phyloP scores from a whole-genome alignment of 805 yeast species.

The Metschnikowia chrysomelidarum region DNA sequence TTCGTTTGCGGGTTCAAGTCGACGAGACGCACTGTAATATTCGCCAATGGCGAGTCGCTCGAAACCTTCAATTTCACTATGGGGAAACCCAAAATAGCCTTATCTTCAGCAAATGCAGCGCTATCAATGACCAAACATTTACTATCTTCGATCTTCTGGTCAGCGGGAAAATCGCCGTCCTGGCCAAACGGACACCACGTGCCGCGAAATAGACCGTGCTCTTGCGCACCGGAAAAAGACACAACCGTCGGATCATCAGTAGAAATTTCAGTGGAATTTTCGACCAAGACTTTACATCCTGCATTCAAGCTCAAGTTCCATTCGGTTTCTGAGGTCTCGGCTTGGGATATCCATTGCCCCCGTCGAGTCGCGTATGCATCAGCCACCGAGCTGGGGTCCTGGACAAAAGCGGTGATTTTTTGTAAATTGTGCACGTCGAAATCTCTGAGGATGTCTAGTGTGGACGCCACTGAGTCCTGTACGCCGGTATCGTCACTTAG shows the following conservation, averaged over 20 bases:
- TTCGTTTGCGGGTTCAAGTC: conserved; percentile 38
- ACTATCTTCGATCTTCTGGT: conserved; percentile 9
- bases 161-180: conserved; percentile 9
- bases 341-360: conserved; percentile 4
- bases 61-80: conserved; percentile 27
- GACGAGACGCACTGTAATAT: conserved; percentile 37
- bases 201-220: conserved; percentile 8
- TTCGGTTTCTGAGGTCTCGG: background rate
- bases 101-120: conserved; percentile 21
- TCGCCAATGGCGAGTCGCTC: conserved; percentile 39
- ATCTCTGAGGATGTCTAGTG: background rate
- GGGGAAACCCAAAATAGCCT: conserved; percentile 40
- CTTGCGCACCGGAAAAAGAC: conserved; percentile 6
- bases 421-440: conserved; percentile 3
- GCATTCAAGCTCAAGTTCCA: background rate
- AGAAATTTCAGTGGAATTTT: background rate
- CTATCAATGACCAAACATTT: conserved; percentile 4
- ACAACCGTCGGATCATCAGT: background rate
- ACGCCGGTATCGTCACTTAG: conserved; percentile 1
- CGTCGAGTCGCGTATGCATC: conserved; percentile 1
- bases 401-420: conserved; percentile 3
- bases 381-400: conserved; percentile 7
- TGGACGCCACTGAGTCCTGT: background rate
- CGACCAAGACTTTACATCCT: background rate
- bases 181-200: conserved; percentile 9